Conservation (phyloP, 768 basidiomycete species). For the Zangia roseola region DNA sequence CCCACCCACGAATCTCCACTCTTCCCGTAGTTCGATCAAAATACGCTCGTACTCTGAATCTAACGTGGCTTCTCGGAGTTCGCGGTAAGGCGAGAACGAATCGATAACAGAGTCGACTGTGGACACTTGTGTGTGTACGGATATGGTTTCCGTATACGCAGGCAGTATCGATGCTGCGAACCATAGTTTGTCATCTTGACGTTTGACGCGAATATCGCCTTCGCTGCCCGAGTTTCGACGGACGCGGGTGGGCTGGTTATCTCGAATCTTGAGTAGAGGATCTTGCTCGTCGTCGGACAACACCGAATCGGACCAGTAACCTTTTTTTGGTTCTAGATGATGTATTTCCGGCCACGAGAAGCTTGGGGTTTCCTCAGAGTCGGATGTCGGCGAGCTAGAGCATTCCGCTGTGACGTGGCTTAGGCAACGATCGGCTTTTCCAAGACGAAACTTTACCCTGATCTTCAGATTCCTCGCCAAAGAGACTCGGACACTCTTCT, state of each 20-base stretch:
- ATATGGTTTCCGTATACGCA: slow-evolving; percentile 42
- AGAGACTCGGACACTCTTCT: not conserved
- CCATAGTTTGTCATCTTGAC: slow-evolving; percentile 24
- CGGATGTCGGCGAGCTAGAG: slow-evolving; percentile 11
- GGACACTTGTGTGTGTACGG: slow-evolving; percentile 25
- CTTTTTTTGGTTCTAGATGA: slow-evolving; percentile 8
- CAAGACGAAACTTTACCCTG: slow-evolving; percentile 1
- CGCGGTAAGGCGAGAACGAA: slow-evolving; percentile 54
- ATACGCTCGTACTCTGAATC: slow-evolving; percentile 53
- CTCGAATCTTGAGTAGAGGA: slow-evolving; percentile 9
- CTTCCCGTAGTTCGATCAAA: slow-evolving; percentile 46
- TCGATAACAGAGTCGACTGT: slow-evolving; percentile 42
- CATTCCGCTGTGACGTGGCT: not conserved
- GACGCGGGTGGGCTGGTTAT: slow-evolving; percentile 14
- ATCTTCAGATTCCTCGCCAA: slow-evolving; percentile 8
- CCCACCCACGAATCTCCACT: slow-evolving; percentile 69
- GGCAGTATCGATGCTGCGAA: slow-evolving; percentile 40
- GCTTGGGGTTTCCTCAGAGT: slow-evolving; percentile 3
- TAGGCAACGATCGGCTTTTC: not conserved
- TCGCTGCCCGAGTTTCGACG: slow-evolving; percentile 20
- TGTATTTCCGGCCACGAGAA: slow-evolving; percentile 15
- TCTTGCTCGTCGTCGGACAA: slow-evolving; percentile 21
- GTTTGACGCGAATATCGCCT: not conserved
- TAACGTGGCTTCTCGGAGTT: slow-evolving; percentile 40
- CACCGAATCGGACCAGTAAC: slow-evolving; percentile 25